Base-by-base conservation (phyloP, 192 early-diverging fungal species). In the Oehlia diaphana region DNA sequence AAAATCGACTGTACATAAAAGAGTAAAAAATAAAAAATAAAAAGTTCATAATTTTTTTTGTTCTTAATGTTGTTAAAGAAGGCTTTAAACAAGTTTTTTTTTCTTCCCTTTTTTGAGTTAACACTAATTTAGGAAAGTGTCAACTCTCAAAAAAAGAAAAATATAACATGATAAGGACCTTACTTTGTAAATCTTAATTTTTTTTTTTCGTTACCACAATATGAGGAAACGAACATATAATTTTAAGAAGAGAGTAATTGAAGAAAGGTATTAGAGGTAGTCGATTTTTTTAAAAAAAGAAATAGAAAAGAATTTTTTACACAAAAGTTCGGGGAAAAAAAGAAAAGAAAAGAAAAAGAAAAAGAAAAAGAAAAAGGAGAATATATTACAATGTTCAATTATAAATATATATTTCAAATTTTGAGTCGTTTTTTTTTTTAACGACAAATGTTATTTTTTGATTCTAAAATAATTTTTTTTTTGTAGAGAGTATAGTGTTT, bases 371-470 rank as follows among this genome's bases (percentile, higher is more conserved):
- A 35, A 39, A 39, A 7, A 39, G 39, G 39, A 39, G 6, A 39
- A 39, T 39, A 39, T 39, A 39, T 39, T 39, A 39, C 39, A 39
- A 66, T 66, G 64, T 66, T 66, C 64, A 66, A 31, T 66, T 31
- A 14, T 47, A 66, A n/a, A 66, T 66, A 66, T 66, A 4, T 14
- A 65, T 65, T 31, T 65, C 50, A 21, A 16, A 21, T 58, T 58
- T 58, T 66, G 64, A 63, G 62, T 26, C 64, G 64, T 65, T 9
- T 0, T 58, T 58, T 13, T 3, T n/a, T n/a, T n/a, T n/a, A 13
- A 26, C 64, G 62, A 63, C 62, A 63, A 66, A 66, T 66, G 64
- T 65, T 65, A 26, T 65, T 23, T 65, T 31, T 65, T 65, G n/a
- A n/a, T 28, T 10, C 14, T 50, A 14, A 2, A 58, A 58, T 3